phyloP scores from a whole-genome alignment of 208 protist species.

The Leishmania gerbilli region DNA sequence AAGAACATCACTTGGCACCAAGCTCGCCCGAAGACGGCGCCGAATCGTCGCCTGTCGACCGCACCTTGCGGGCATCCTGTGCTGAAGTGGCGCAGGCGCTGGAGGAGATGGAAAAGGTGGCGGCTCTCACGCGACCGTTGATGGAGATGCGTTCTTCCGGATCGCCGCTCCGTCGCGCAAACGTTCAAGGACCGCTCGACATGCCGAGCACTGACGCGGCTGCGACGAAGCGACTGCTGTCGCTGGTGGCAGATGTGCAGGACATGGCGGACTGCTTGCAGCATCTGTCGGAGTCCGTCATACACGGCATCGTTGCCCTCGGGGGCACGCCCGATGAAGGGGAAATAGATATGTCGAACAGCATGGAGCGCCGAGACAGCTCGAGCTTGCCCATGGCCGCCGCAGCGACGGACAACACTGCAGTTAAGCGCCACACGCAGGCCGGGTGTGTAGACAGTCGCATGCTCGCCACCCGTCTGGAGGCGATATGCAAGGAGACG shows the following conservation, averaged over 20 bases:
- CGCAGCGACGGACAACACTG: not conserved
- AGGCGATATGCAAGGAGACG: slow-evolving; percentile 36
- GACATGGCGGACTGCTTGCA: slow-evolving; percentile 30
- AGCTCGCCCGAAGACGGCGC: not conserved
- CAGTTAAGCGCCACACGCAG: not conserved
- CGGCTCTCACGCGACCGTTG: slow-evolving; percentile 6
- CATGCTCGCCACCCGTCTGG: slow-evolving; percentile 23
- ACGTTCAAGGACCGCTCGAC: not conserved
- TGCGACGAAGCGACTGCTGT: slow-evolving; percentile 6
- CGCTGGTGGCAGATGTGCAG: slow-evolving; percentile 26
- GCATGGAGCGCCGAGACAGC: not conserved
- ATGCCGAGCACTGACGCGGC: not conserved
- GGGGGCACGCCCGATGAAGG: slow-evolving; percentile 11
- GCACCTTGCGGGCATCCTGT: slow-evolving; percentile 1
- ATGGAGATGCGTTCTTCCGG: slow-evolving; percentile 15
- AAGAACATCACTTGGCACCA: not conserved
- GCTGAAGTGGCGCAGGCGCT: slow-evolving; percentile 24
- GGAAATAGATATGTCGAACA: not conserved
- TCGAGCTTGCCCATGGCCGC: slow-evolving; percentile 1
- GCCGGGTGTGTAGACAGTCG: slow-evolving; percentile 2
- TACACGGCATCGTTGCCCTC: slow-evolving; percentile 33
- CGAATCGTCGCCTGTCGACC: not conserved
- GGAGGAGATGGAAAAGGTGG: slow-evolving; percentile 13
- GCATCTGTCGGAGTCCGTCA: slow-evolving; percentile 24
- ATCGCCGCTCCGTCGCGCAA: not conserved